These are phyloP conservation scores for Pichia thaimueangensis DNA, from an alignment of 805 yeast genomes.

Conservation along the genomic window DNA sequence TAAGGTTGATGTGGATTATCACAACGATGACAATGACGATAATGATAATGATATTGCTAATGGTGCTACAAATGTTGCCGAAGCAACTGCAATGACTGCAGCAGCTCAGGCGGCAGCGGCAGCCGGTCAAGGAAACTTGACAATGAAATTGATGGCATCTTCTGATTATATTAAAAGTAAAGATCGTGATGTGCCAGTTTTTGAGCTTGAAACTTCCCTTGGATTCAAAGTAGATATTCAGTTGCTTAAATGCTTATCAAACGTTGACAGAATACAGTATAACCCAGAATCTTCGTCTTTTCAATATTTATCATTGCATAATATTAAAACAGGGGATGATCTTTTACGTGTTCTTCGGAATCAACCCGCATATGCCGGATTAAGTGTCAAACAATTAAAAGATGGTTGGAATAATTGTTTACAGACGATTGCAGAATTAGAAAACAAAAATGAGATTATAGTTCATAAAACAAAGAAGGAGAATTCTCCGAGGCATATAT, in stretches of 20 bases:
- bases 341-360: slow-evolving; percentile 64
- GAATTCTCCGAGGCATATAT: slow-evolving; percentile 82
- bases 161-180: slow-evolving; percentile 77
- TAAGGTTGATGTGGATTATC: not conserved
- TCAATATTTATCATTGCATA: slow-evolving; percentile 84
- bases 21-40: not conserved
- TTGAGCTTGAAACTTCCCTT: slow-evolving; percentile 62
- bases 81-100: not conserved
- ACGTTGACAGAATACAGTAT: slow-evolving; percentile 70
- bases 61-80: not conserved
- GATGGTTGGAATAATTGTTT: slow-evolving; percentile 96
- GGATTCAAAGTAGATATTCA: slow-evolving; percentile 55
- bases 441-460: slow-evolving; percentile 66
- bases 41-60: not conserved
- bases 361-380: slow-evolving; percentile 84
- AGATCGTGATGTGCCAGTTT: slow-evolving; percentile 54
- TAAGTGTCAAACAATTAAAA: slow-evolving; percentile 64
- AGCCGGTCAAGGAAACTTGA: slow-evolving; percentile 22
- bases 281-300: slow-evolving; percentile 57
- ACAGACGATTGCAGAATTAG: slow-evolving; percentile 71
- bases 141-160: slow-evolving; percentile 85
- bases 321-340: slow-evolving; percentile 76
- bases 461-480: slow-evolving; percentile 91
- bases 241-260: slow-evolving; percentile 63
- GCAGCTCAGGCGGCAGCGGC: slow-evolving; percentile 5